Percentiles rank a stretch among this genome's conserved stretches.
These are phyloP conservation scores for Podosphaera leucotricha DNA, from an alignment of 2,329 filamentous ascomycete species.

Conservation along the genomic window DNA sequence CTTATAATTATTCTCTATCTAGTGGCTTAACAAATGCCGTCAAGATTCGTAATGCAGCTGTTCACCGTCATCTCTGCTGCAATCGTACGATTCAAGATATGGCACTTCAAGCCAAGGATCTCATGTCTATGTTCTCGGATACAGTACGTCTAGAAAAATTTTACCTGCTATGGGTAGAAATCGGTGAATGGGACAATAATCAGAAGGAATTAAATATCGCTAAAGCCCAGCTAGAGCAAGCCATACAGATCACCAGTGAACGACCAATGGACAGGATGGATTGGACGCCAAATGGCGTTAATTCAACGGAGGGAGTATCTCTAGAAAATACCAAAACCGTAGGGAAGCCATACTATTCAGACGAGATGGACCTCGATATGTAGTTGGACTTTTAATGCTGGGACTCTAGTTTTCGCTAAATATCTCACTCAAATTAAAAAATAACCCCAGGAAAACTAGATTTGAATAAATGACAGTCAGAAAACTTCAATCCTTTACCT, in stretches of 20 bases:
- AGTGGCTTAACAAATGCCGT: slow-evolving; percentile 11
- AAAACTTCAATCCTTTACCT: too few relatives aligned
- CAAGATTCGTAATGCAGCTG: slow-evolving; percentile 12
- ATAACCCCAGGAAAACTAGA: too few relatives aligned
- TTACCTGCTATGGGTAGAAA: slow-evolving; percentile 6
- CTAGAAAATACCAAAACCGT: slow-evolving; percentile 1
- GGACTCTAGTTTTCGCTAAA: too few relatives aligned
- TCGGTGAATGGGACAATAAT: slow-evolving; percentile 10
- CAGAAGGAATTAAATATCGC: slow-evolving; percentile 6
- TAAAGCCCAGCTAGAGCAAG: slow-evolving; percentile 8
- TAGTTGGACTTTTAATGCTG: too few relatives aligned
- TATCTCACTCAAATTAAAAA: too few relatives aligned
- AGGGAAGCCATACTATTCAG: slow-evolving; percentile 2
- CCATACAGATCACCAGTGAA: slow-evolving; percentile 12
- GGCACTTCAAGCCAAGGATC: slow-evolving; percentile 10
- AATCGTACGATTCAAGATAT: slow-evolving; percentile 11
- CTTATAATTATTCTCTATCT: slow-evolving; percentile 7
- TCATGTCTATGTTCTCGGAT: slow-evolving; percentile 14
- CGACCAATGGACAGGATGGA: slow-evolving; percentile 15
- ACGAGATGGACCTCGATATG: slow-evolving; percentile 12
- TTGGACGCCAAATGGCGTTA: slow-evolving; percentile 14
- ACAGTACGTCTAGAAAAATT: slow-evolving; percentile 11
- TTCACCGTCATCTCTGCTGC: slow-evolving; percentile 13
- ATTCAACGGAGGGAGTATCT: slow-evolving; percentile 9
- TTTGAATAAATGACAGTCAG: too few relatives aligned